A percentile compares a stretch with the other conserved stretches of the same genome.
Evolutionary conservation across 192 early-diverging fungal species (phyloP).

Genomic region (Endogone sp.): DNA sequence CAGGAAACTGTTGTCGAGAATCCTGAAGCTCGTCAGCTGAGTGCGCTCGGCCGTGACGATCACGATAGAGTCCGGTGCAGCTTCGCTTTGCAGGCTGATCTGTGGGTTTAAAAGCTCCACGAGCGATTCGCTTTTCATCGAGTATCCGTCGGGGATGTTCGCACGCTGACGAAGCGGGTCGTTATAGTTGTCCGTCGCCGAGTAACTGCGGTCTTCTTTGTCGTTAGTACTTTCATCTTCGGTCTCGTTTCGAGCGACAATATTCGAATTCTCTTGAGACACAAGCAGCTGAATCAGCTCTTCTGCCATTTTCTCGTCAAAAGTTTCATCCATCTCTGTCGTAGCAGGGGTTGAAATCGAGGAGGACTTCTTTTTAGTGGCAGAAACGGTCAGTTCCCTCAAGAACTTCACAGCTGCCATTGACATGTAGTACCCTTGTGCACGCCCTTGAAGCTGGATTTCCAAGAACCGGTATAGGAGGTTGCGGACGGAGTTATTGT

Average conservation of each 20-base stretch:
- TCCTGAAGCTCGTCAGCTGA: constrained; percentile 48
- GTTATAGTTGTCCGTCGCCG: constrained; percentile 15
- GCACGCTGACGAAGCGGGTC: constrained; percentile 39
- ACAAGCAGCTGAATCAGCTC: constrained; percentile 43
- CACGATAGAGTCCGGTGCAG: constrained; percentile 45
- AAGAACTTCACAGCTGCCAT: constrained; percentile 76
- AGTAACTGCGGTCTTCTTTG: constrained; percentile 11
- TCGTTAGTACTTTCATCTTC: constrained; percentile 17
- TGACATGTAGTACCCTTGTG: constrained; percentile 79
- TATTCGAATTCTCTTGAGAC: constrained; percentile 34
- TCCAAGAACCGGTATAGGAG: constrained; percentile 73
- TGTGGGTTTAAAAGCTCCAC: constrained; percentile 70
- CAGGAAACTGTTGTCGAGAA: constrained; percentile 43
- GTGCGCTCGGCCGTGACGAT: constrained; percentile 53
- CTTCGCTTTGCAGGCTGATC: constrained; percentile 60
- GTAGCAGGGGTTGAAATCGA: background rate
- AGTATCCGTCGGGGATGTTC: constrained; percentile 49
- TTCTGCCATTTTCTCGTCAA: constrained; percentile 30
- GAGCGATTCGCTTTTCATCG: constrained; percentile 51
- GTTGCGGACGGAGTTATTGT: constrained; percentile 85
- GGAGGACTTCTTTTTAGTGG: constrained; percentile 8
- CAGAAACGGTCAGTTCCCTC: constrained; percentile 51
- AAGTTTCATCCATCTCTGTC: constrained; percentile 18
- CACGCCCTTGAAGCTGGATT: constrained; percentile 61
- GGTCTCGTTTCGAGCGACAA: constrained; percentile 39